Conservation (phyloP, 176 grass and related monocot genomes). For the Ampelocalamus luodianensis region DNA sequence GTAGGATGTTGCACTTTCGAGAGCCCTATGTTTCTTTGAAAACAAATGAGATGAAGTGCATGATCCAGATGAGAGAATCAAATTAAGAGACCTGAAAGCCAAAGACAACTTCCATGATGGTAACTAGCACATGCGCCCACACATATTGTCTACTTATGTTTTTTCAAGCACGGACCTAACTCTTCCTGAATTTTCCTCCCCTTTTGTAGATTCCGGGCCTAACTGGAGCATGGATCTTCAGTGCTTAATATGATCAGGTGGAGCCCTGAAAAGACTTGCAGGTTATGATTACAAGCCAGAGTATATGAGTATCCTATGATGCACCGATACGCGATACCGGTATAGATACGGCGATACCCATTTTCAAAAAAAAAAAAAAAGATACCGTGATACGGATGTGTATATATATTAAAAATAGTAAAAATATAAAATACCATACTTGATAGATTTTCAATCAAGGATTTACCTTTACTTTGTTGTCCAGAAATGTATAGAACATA, state of each 20-base stretch:
- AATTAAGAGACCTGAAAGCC: conserved; percentile 10
- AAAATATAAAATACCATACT: too few relatives aligned
- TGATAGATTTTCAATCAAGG: too few relatives aligned
- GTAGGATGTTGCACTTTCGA: background rate
- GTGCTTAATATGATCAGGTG: background rate
- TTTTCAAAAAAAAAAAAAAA: too few relatives aligned
- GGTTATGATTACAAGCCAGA: background rate
- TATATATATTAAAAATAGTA: too few relatives aligned
- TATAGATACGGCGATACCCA: too few relatives aligned
- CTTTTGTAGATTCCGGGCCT: background rate
- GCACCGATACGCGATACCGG: too few relatives aligned
- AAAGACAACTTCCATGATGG: conserved; percentile 24
- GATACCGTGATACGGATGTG: too few relatives aligned
- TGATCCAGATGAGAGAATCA: conserved; percentile 20
- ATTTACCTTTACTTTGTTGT: too few relatives aligned
- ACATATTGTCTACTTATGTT: background rate
- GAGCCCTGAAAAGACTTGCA: background rate
- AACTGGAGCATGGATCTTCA: background rate
- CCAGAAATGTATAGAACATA: too few relatives aligned
- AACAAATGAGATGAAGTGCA: background rate
- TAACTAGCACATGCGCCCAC: conserved; percentile 24
- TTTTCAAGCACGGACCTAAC: background rate
- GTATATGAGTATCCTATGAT: background rate
- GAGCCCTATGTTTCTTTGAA: background rate
- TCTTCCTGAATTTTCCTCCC: background rate